These are phyloP conservation scores for Rhodotorula sp. DNA, from an alignment of 1,284 basidiomycete genomes.

Conservation along the genomic window DNA sequence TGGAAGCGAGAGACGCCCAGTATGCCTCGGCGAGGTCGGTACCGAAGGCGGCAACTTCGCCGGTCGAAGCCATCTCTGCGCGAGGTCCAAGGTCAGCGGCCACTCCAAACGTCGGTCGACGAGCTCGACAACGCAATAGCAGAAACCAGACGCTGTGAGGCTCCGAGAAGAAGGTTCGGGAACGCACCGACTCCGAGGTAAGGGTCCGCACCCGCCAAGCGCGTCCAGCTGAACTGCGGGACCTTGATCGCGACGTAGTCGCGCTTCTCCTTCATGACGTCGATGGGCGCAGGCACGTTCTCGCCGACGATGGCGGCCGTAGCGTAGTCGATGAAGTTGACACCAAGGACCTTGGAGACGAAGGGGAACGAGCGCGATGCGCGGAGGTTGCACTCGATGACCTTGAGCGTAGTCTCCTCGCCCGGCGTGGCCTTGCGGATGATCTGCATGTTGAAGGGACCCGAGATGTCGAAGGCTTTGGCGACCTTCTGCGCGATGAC, in stretches of 20 bases:
- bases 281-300: conserved; percentile 75
- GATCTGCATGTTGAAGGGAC: conserved; percentile 99
- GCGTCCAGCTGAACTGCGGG: conserved; percentile 94
- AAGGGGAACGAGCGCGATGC: conserved; percentile 99
- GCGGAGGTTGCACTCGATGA: conserved; percentile 98
- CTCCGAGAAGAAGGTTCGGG: neutral
- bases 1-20: conserved; percentile 79
- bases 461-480: conserved; percentile 89
- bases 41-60: conserved; percentile 97
- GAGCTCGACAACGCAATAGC: no score
- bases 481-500: conserved; percentile 93
- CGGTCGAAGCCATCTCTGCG: conserved; percentile 95
- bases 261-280: conserved; percentile 74
- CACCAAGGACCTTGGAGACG: conserved; percentile 94
- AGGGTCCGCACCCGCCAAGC: conserved; percentile 92
- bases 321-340: conserved; percentile 95
- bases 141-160: no score
- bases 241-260: conserved; percentile 98
- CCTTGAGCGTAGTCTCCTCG: conserved; percentile 73
- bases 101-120: no score
- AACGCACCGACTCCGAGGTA: conserved; percentile 83
- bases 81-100: conserved; percentile 16
- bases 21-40: conserved; percentile 93
- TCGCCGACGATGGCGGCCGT: conserved; percentile 86
- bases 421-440: conserved; percentile 74